Evolutionary conservation across 73 alveolate genomes (phyloP).

Genomic region (Paramecium octaurelia): DNA sequence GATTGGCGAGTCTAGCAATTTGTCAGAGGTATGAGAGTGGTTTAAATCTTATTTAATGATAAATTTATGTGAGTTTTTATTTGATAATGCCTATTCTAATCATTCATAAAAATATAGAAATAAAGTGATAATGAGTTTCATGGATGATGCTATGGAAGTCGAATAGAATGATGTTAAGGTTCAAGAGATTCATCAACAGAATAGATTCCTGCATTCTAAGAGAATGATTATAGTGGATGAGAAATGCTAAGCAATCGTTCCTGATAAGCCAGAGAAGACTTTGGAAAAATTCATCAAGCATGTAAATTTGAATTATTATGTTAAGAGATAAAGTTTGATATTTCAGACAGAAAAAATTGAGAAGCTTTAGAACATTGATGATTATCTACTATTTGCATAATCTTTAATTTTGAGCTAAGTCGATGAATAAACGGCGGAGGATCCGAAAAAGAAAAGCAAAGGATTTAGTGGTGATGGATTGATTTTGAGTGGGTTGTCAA

Average conservation of each 20-base stretch:
- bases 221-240: constrained; percentile 46
- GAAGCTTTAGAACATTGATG: not conserved
- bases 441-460: constrained; percentile 8
- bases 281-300: not conserved
- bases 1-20: not conserved
- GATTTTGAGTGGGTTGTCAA: constrained; percentile 21
- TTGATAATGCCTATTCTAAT: not conserved
- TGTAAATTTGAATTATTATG: not conserved
- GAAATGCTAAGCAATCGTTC: constrained; percentile 37
- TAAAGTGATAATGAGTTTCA: not conserved
- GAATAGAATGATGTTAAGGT: not conserved
- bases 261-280: constrained; percentile 7
- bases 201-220: constrained; percentile 13
- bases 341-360: not conserved
- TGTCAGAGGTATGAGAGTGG: not conserved
- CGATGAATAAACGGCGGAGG: not conserved
- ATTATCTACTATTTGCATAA: constrained; percentile 21
- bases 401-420: not conserved
- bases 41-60: not conserved
- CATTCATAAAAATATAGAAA: not conserved
- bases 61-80: not conserved
- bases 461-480: constrained; percentile 53
- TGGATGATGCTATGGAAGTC: not conserved
- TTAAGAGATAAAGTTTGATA: not conserved
- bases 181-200: not conserved